Conservation (phyloP, 768 basidiomycete genomes). For the Boletus tomentosulus region DNA sequence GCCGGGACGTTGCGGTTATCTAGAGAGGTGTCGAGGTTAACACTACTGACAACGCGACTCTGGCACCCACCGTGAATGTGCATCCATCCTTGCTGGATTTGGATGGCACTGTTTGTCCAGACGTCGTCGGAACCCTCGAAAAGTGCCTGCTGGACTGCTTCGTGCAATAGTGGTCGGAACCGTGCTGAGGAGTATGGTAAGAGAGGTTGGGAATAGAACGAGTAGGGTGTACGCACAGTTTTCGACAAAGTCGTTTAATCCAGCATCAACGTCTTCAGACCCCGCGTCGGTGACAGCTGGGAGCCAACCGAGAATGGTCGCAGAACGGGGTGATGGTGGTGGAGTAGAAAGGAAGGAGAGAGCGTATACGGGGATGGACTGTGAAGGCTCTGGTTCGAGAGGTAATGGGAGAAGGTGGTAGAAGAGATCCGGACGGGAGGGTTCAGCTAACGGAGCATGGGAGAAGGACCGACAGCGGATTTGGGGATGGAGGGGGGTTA, state of each 20-base stretch:
- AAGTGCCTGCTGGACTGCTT: conserved; percentile 52
- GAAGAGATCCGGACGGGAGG: conserved; percentile 60
- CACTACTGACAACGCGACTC: neutral
- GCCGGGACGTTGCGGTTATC: conserved; percentile 75
- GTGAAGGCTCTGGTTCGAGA: conserved; percentile 38
- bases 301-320: conserved; percentile 65
- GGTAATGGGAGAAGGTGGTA: conserved; percentile 63
- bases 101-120: conserved; percentile 59
- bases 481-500: conserved; percentile 7
- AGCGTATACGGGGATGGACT: conserved; percentile 50
- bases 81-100: conserved; percentile 79
- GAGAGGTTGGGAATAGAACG: neutral
- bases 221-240: conserved; percentile 49
- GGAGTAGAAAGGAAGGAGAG: conserved; percentile 55
- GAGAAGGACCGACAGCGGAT: conserved; percentile 15
- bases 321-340: conserved; percentile 43
- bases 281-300: conserved; percentile 42
- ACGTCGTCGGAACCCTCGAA: conserved; percentile 59
- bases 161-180: conserved; percentile 59
- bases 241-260: conserved; percentile 66
- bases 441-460: conserved; percentile 40
- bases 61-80: conserved; percentile 58
- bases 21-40: conserved; percentile 21
- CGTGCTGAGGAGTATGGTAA: conserved; percentile 37
- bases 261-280: conserved; percentile 39